Percentiles rank a stretch among this genome's conserved stretches.
These are phyloP conservation scores for Coemansia sp. DNA, from an alignment of 192 early-diverging fungal genomes.

Conservation along the genomic window DNA sequence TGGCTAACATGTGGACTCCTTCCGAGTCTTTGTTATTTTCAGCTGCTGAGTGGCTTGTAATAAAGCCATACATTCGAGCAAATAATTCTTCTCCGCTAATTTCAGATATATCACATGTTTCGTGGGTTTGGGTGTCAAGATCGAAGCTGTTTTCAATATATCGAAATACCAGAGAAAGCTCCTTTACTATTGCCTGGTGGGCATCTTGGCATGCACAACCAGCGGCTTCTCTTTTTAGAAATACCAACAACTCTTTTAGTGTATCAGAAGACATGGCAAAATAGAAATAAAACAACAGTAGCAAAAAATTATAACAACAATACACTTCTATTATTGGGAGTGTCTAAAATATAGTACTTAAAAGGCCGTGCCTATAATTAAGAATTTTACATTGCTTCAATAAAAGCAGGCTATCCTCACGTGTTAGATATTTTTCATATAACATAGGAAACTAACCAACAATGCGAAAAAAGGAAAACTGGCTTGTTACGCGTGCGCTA, in stretches of 20 bases:
- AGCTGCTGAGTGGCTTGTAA: slow-evolving; percentile 4
- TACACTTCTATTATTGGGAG: no score
- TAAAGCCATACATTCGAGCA: neutral
- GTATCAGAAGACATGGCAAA: neutral
- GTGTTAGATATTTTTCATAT: neutral
- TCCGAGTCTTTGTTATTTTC: slow-evolving; percentile 11
- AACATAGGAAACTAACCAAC: neutral
- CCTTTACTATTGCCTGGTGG: neutral
- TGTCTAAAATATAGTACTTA: neutral
- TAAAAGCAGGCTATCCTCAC: neutral
- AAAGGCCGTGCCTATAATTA: neutral
- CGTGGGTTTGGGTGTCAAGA: neutral
- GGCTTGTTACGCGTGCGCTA: slow-evolving; percentile 2
- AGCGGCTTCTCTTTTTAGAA: neutral
- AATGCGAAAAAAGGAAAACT: neutral
- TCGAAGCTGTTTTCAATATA: neutral
- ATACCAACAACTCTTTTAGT: neutral
- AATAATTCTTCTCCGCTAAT: neutral
- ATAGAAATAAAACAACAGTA: neutral
- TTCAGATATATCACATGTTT: neutral
- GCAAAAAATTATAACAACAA: neutral
- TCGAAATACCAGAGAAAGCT: neutral
- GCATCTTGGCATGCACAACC: neutral
- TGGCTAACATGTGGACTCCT: slow-evolving; percentile 17
- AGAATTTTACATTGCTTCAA: neutral